Conservation (phyloP, 805 yeast genomes). For the Kuraishia hungarica region DNA sequence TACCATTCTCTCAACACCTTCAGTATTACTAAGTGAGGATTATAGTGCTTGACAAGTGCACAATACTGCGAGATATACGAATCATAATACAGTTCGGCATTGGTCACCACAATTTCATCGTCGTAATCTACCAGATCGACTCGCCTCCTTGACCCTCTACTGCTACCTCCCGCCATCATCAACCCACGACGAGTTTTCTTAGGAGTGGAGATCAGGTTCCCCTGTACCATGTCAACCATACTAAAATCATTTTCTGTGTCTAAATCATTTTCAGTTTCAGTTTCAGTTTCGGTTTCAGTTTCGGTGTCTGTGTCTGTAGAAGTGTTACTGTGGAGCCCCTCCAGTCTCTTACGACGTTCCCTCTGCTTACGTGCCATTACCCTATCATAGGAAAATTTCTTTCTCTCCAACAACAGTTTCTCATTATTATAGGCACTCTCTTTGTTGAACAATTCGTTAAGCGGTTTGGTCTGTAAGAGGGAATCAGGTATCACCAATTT, state of each 20-base stretch:
- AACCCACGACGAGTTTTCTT: neutral
- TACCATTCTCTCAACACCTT: slow-evolving; percentile 10
- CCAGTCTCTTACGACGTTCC: slow-evolving; percentile 3
- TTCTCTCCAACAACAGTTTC: slow-evolving; percentile 2
- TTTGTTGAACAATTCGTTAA: slow-evolving; percentile 8
- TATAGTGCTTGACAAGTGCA: slow-evolving; percentile 15
- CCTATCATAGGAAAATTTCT: slow-evolving; percentile 3
- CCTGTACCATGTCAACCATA: neutral
- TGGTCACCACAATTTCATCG: slow-evolving; percentile 8
- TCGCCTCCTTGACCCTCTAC: slow-evolving; percentile 5
- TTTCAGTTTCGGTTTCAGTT: neutral
- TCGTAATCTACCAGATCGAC: slow-evolving; percentile 3
- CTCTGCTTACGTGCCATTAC: slow-evolving; percentile 4
- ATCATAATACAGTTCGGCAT: slow-evolving; percentile 14
- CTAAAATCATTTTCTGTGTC: neutral
- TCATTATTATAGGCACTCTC: slow-evolving; percentile 3
- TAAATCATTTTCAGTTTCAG: neutral
- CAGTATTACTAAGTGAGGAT: slow-evolving; percentile 13
- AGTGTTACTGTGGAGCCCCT: neutral
- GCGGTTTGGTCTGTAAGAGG: slow-evolving; percentile 1
- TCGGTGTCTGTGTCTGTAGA: neutral
- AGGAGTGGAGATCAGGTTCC: neutral
- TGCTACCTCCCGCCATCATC: slow-evolving; percentile 2
- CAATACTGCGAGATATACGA: slow-evolving; percentile 11
- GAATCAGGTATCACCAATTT: slow-evolving; percentile 9